phyloP scores from a whole-genome alignment of 1,284 basidiomycete genomes.

The Spongiforma sp. region DNA sequence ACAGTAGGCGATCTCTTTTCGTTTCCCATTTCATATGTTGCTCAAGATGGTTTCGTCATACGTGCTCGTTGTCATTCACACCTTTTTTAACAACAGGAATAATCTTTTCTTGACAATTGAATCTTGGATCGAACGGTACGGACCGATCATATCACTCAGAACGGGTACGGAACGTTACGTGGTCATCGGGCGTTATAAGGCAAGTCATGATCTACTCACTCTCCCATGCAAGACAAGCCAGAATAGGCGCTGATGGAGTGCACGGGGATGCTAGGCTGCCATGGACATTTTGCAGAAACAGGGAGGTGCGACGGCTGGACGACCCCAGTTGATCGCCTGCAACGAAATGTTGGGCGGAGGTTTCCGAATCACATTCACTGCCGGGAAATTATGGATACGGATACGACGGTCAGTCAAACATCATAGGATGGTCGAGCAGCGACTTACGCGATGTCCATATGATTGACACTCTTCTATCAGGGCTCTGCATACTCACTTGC shows the following conservation, averaged over 20 bases:
- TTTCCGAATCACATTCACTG: conserved; percentile 4
- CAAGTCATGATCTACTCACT: background rate
- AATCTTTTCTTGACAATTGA: conserved; percentile 5
- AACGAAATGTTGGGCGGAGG: conserved; percentile 14
- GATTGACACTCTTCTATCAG: too few species aligned
- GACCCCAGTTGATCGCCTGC: conserved; percentile 10
- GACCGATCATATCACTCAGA: conserved; percentile 20
- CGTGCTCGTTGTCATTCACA: too few species aligned
- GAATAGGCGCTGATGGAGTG: too few species aligned
- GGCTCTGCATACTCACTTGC: conserved; percentile 14
- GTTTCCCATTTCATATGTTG: too few species aligned
- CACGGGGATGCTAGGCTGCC: conserved; percentile 11
- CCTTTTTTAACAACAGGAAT: background rate
- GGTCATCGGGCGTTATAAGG: conserved; percentile 22
- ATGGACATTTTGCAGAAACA: conserved; percentile 23
- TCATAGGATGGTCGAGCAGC: too few species aligned
- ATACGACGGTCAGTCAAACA: conserved; percentile 9
- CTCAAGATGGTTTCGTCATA: too few species aligned
- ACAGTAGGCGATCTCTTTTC: conserved; percentile 13
- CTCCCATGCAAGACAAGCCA: background rate
- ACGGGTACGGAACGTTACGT: conserved; percentile 6
- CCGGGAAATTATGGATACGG: conserved; percentile 10
- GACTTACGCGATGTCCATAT: too few species aligned
- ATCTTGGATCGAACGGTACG: conserved; percentile 19
- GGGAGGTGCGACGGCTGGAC: conserved; percentile 2